Evolutionary conservation across 2,329 filamentous ascomycete genomes (phyloP), one percentile per base, ranked within the genome.

Genomic region (Pestalotiopsis sp.): DNA sequence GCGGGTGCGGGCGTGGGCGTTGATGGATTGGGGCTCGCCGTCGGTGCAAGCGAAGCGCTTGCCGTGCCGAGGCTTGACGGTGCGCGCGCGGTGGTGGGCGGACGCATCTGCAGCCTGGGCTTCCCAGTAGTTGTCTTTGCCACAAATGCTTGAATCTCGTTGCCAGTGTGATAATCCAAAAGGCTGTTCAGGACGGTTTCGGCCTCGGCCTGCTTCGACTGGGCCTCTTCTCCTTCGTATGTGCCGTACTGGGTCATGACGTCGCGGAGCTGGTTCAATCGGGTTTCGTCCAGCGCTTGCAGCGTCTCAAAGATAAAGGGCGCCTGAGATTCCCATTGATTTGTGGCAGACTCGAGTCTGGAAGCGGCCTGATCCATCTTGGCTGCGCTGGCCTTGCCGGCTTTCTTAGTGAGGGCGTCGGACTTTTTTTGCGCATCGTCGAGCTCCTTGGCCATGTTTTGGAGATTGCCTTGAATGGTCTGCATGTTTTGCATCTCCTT

Each of bases 301-400:
- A 99, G 88, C 70, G 91, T 92, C 81, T 99, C 96, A 77, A 97
- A 98, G 70, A 98, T 92, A 80, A 93, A 98, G 1, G 96, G 96
- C 14, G 96, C 94, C 79, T 97, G 94, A 0, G 94, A 94, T 68
- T 97, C 91, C 96, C 96, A 99, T 78, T 97, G 92, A 72, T 91
- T 88, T 59, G 86, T 89, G n/a, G 94, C 92, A 70, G 90, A 90
- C 71, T 97, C 93, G 58, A 97, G 88, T 72, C 90, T 91, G 20
- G 89, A 84, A 12, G 89, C 86, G 13, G 94, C 94, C 71, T 87
- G 87, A 58, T 94, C 92, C 52, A 96, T 88, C 80, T 96, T 97
- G 69, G 90, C 89, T 2, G 91, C 87, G 75, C 90, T 94, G 23
- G 92, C 90, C 80, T 91, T 94, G 66, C 87, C 87, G 70, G 92